Base-by-base conservation (phyloP, 805 yeast genomes). In the Isabelozyma heimii region DNA sequence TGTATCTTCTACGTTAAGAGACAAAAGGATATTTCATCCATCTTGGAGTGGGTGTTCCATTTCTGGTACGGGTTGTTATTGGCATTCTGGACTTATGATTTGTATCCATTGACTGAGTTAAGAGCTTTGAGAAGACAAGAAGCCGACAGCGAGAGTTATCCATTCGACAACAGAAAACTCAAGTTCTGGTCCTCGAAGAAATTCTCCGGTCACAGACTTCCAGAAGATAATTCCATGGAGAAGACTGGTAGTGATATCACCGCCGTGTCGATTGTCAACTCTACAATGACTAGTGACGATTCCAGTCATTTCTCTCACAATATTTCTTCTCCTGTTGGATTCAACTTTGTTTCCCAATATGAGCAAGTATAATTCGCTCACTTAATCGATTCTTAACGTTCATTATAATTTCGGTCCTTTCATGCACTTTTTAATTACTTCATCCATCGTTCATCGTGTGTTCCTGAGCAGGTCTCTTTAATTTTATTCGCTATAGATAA, bases 61-160 rank as follows among this genome's bases (percentile, higher is more conserved):
- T 55, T 61, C 45, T 61, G 63, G 63, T 63, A 63, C 47, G 63
- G 65, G 4, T 49, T 60, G 20, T 52, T 63, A 35, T 45, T 61
- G 48, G 63, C 60, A 6, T 62, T 62, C 50, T 62, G 65, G 65
- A 60, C 65, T 27, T 62, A 61, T 44, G 67, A 61, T 45, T 56
- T 62, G 42, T 60, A 61, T 49, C 67, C 67, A 48, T 56, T 62
- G 47, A 62, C 65, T 12, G 67, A 62, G 41, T 49, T 55, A 15
- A 28, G 51, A 46, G 50, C 55, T 49, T 13, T 53, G 40, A 45
- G 49, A 48, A 20, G 46, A 45, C 40, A 43, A 40, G 8, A 14
- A 20, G 37, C 4, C 9, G 20, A 14, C 16, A 37, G 8, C 16
- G 16, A 42, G 17, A 27, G 14, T 6, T 26, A 40, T n/a, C 17